These are phyloP conservation scores for Houttuynia cordata DNA, from an alignment of 164 flowering plant species.

Conservation along the genomic window DNA sequence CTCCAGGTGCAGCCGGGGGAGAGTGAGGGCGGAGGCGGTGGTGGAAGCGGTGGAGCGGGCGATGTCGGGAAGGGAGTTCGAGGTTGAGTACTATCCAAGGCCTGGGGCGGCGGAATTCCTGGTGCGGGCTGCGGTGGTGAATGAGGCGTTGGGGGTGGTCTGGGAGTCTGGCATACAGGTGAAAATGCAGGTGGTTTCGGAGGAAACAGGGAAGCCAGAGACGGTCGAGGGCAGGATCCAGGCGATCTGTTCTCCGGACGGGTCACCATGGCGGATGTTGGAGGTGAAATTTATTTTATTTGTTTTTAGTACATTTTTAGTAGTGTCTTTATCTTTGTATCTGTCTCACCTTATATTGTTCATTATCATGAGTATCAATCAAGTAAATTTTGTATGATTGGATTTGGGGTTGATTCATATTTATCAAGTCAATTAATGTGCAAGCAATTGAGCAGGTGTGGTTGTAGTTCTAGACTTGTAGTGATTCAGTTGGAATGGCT, in stretches of 20 bases:
- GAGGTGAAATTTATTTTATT: constrained; percentile 31
- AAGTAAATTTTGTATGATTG: no score
- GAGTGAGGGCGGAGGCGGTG: background rate
- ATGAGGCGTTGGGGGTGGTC: constrained; percentile 20
- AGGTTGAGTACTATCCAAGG: constrained; percentile 55
- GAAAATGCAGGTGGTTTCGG: constrained; percentile 54
- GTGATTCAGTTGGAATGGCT: no score
- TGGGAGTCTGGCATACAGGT: constrained; percentile 52
- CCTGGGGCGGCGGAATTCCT: constrained; percentile 48
- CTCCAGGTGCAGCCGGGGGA: constrained; percentile 10
- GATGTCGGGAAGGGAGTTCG: constrained; percentile 28
- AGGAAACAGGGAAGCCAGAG: constrained; percentile 38
- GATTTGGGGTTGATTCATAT: no score
- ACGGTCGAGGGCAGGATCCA: constrained; percentile 53
- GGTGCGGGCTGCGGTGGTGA: constrained; percentile 53
- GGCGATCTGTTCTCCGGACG: constrained; percentile 10
- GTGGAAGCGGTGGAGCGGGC: constrained; percentile 17
- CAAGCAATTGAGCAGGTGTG: no score
- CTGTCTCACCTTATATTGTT: no score
- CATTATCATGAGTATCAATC: background rate
- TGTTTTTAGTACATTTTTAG: background rate
- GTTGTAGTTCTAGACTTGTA: no score
- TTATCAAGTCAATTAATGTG: no score
- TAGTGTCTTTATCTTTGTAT: no score
- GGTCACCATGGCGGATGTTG: constrained; percentile 69